Evolutionary conservation across 352 stramenopile species (phyloP), one percentile per base, ranked within the genome.

Genomic region (Plasmopara halstedii): DNA sequence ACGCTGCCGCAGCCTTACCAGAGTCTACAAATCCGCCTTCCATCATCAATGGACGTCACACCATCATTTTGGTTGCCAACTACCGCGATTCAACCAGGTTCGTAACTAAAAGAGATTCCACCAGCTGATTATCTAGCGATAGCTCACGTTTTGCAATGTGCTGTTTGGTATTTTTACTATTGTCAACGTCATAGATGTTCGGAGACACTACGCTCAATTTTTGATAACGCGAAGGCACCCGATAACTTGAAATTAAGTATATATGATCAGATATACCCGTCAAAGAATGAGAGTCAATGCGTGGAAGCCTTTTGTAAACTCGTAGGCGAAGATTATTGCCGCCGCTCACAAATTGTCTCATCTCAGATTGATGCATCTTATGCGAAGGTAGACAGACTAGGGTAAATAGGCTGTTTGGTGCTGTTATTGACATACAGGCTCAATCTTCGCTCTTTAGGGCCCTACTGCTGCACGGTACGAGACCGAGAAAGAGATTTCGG

Each of bases 191-290:
- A 19, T 25, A 81, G 66, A 23, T 85, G 75, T 58, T 70, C 75
- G 13, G 79, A 90, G 64, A 90, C 75, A n/a, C 49, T 90, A 31
- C 63, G 67, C 22, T 90, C 79, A 19, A 81, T 90, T 42, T 90
- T 88, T 32, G 69, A 82, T 56, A 88, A 85, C 42, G 62, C 79
- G 4, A 69, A 62, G 45, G 60, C 49, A 15, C 74, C 74, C 5
- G 69, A 84, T 31, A 62, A 81, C 19, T 34, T 86, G 18, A 63
- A 60, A 25, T 68, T 86, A 29, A 84, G 71, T 53, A 67, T 86
- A 22, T 81, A 73, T 41, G 74, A 86, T 63, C 74, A 86, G 49
- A 81, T 90, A 37, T 90, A 88, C 53, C 55, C 61, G 8, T 48
- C 60, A 10, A 58, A 88, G 40, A 75, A 78, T n/a, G 79, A 90